These are phyloP conservation scores for Lagenidium giganteum DNA, from an alignment of 352 stramenopile species.

Conservation along the genomic window DNA sequence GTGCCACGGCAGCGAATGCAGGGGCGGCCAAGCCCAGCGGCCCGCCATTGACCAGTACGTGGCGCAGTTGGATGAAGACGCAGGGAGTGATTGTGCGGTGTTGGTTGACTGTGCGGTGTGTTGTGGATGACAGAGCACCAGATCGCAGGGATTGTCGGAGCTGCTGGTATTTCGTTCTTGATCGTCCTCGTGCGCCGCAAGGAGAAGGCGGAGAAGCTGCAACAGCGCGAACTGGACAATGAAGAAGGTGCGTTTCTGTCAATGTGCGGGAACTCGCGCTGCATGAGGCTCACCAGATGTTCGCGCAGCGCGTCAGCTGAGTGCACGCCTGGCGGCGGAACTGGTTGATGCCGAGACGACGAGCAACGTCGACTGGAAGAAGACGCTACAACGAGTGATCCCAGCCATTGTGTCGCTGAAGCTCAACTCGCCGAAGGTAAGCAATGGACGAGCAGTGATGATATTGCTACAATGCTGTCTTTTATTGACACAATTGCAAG, in stretches of 20 bases:
- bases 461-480: slow-evolving; percentile 3
- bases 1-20: no score
- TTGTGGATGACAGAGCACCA: slow-evolving; percentile 2
- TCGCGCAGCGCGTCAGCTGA: slow-evolving; percentile 60
- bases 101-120: slow-evolving; percentile 6
- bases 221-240: slow-evolving; percentile 54
- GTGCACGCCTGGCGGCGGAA: slow-evolving; percentile 52
- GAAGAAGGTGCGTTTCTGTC: slow-evolving; percentile 22
- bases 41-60: slow-evolving; percentile 4
- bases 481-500: slow-evolving; percentile 35
- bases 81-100: background rate
- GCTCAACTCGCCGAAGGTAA: slow-evolving; percentile 82
- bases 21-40: no score
- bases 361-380: slow-evolving; percentile 76
- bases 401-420: slow-evolving; percentile 86
- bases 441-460: background rate
- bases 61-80: background rate
- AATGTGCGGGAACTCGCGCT: background rate
- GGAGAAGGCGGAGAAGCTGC: slow-evolving; percentile 50
- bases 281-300: background rate
- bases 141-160: slow-evolving; percentile 17
- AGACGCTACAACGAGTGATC: slow-evolving; percentile 79
- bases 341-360: slow-evolving; percentile 62
- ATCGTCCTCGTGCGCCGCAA: slow-evolving; percentile 45
- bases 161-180: slow-evolving; percentile 41